A percentile compares a stretch with the other conserved stretches of the same genome.
Evolutionary conservation across 371 early-diverging fungal species (phyloP).

Genomic region (Capillidium heterosporum): DNA sequence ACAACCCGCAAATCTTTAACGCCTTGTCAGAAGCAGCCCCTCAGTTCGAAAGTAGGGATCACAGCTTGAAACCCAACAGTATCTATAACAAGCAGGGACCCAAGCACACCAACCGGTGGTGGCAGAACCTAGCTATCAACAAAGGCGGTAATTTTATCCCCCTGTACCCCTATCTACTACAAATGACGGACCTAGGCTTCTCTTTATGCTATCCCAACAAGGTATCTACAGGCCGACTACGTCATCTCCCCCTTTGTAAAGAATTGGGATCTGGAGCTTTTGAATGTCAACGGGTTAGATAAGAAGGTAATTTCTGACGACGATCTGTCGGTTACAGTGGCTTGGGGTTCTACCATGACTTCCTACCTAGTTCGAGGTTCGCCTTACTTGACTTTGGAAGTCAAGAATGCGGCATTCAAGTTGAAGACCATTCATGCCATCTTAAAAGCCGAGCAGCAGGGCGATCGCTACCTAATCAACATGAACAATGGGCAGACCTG

Average conservation of each 20-base stretch:
- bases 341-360: background rate
- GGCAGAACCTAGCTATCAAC: conserved; percentile 19
- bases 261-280: background rate
- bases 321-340: conserved; percentile 10
- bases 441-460: conserved; percentile 1
- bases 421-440: conserved; percentile 17
- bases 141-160: conserved; percentile 13
- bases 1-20: too few relatives aligned
- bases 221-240: conserved; percentile 4
- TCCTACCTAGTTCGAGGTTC: conserved; percentile 17
- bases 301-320: conserved; percentile 1
- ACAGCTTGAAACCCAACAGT: background rate
- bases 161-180: conserved; percentile 19
- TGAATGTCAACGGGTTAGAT: background rate
- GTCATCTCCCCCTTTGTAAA: background rate
- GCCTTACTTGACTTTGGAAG: conserved; percentile 14
- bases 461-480: background rate
- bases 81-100: background rate
- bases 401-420: conserved; percentile 7
- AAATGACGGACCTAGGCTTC: background rate
- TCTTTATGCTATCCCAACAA: background rate
- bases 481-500: background rate
- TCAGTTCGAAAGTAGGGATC: background rate
- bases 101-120: conserved; percentile 22
- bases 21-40: too few relatives aligned